Percentiles rank a stretch among this genome's conserved stretches.
These are phyloP conservation scores for Sporothrix pallida DNA, from an alignment of 2,329 filamentous ascomycete genomes.

Conservation along the genomic window DNA sequence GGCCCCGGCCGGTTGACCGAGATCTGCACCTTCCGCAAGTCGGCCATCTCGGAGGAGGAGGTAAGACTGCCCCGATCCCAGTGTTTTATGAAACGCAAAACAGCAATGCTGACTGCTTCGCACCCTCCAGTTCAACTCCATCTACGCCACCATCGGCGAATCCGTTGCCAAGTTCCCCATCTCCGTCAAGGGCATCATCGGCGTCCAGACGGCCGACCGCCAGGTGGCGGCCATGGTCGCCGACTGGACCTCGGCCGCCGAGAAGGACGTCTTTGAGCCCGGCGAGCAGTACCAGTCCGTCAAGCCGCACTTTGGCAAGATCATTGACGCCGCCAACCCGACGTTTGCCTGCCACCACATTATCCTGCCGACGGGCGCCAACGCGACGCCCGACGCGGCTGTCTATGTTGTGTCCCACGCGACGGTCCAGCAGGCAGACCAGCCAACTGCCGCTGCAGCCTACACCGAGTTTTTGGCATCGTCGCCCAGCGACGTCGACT, in stretches of 20 bases:
- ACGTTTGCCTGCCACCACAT: slow-evolving; percentile 16
- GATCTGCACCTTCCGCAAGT: slow-evolving; percentile 24
- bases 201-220: slow-evolving; percentile 12
- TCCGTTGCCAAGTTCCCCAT: slow-evolving; percentile 14
- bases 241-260: slow-evolving; percentile 21
- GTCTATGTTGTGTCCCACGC: slow-evolving; percentile 6
- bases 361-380: slow-evolving; percentile 2
- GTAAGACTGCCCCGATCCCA: neutral
- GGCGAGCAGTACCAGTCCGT: slow-evolving; percentile 24
- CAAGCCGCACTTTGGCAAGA: slow-evolving; percentile 9
- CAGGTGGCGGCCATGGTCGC: slow-evolving; percentile 13
- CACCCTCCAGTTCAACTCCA: neutral
- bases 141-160: neutral
- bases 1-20: slow-evolving; percentile 11
- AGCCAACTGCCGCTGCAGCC: neutral
- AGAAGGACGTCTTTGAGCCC: slow-evolving; percentile 17
- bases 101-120: neutral
- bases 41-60: slow-evolving; percentile 17
- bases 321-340: slow-evolving; percentile 3
- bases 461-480: neutral
- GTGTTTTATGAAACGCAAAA: neutral
- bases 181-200: slow-evolving; percentile 12
- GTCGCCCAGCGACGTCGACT: neutral
- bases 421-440: slow-evolving; percentile 6
- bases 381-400: neutral